These are phyloP conservation scores for Mycosphaerelloides madeirae DNA, from an alignment of 2,329 filamentous ascomycete genomes.

Conservation along the genomic window DNA sequence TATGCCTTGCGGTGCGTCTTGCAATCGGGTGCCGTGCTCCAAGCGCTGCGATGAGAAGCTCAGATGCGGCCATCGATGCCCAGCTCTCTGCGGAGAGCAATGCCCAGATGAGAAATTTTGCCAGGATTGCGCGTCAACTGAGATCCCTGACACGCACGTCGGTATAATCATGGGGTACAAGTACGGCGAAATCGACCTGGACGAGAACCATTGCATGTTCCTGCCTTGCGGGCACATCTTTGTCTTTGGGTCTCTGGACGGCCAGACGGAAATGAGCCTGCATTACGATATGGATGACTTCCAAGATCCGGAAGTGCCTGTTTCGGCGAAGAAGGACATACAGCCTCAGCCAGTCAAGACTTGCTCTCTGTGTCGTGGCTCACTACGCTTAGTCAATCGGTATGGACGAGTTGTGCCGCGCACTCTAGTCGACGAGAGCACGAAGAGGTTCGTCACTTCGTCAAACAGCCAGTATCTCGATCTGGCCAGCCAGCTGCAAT, in stretches of 20 bases:
- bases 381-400: constrained; percentile 53
- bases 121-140: constrained; percentile 49
- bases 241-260: constrained; percentile 58
- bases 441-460: constrained; percentile 60
- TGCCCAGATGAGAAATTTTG: constrained; percentile 55
- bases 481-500: constrained; percentile 36
- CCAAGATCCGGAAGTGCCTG: neutral
- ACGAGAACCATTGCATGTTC: constrained; percentile 59
- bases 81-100: constrained; percentile 59
- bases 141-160: constrained; percentile 46
- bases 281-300: constrained; percentile 44
- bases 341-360: constrained; percentile 46
- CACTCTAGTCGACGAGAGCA: constrained; percentile 57
- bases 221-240: constrained; percentile 61
- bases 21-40: constrained; percentile 62
- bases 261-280: constrained; percentile 51
- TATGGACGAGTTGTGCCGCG: constrained; percentile 60
- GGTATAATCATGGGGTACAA: constrained; percentile 53
- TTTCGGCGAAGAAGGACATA: constrained; percentile 21
- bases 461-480: constrained; percentile 41
- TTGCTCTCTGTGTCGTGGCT: constrained; percentile 58
- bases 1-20: constrained; percentile 63
- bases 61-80: constrained; percentile 59
- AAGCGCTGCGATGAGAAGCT: constrained; percentile 52
- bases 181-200: constrained; percentile 56